Conservation (phyloP, 306 rosid genomes). For the Carpinus fangiana region DNA sequence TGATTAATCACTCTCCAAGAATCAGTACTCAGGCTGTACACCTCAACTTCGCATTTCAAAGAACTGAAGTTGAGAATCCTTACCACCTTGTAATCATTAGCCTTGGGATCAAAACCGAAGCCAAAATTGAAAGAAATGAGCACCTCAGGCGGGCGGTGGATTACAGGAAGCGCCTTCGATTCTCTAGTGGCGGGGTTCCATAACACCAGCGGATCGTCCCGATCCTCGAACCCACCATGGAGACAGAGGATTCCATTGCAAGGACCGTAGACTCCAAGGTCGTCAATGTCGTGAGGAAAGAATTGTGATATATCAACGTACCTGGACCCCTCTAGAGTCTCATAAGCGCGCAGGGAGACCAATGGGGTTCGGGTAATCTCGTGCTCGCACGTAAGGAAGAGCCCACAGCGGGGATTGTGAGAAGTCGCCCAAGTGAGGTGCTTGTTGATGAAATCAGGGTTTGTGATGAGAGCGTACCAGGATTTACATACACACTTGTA, state of each 20-base stretch:
- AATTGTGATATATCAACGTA: background rate
- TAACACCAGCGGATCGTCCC: background rate
- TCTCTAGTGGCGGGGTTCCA: conserved; percentile 9
- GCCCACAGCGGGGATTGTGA: background rate
- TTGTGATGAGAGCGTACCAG: no score
- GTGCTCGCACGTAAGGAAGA: background rate
- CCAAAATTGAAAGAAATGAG: background rate
- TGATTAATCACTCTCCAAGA: conserved; percentile 1
- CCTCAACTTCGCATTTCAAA: background rate
- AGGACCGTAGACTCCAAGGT: background rate
- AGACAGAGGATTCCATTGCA: conserved; percentile 4
- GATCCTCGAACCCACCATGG: background rate
- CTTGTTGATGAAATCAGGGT: no score
- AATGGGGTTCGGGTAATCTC: background rate
- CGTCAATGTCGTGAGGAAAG: background rate
- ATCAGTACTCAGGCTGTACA: background rate
- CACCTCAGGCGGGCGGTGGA: background rate
- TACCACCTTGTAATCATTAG: background rate
- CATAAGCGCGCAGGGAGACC: background rate
- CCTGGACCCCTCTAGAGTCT: background rate
- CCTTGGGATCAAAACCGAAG: conserved; percentile 1
- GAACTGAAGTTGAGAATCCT: background rate
- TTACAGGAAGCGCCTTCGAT: background rate
- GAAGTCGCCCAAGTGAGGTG: background rate
- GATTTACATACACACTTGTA: no score